phyloP scores from a whole-genome alignment of 352 stramenopile species.

The Globisporangium viniferum region DNA sequence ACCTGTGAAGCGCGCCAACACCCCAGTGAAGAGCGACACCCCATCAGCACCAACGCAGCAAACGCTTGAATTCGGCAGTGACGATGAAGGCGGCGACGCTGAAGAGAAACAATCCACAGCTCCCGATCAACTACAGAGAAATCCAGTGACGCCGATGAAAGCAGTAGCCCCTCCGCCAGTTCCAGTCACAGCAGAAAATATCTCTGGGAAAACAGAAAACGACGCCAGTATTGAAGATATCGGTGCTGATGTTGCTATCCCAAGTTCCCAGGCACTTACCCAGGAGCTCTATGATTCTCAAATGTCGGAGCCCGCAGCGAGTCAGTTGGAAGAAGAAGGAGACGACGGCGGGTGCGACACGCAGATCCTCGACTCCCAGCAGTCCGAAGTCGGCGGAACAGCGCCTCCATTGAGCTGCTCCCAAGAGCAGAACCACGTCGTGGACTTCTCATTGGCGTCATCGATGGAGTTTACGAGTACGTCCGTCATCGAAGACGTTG shows the following conservation, averaged over 20 bases:
- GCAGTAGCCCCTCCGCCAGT: neutral
- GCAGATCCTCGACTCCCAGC: constrained; percentile 14
- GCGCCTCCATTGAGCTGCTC: constrained; percentile 14
- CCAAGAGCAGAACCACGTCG: constrained; percentile 13
- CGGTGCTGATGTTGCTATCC: neutral
- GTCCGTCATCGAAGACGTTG: constrained; percentile 81
- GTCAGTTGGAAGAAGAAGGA: constrained; percentile 3
- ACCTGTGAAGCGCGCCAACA: constrained; percentile 3
- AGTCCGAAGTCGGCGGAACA: neutral
- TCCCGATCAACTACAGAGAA: neutral
- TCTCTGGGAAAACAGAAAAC: neutral
- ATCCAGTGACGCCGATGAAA: constrained; percentile 11
- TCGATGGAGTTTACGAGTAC: constrained; percentile 61
- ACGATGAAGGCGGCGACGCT: constrained; percentile 1
- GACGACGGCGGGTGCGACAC: neutral
- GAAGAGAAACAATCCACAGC: neutral
- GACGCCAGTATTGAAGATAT: neutral
- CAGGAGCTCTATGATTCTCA: constrained; percentile 10
- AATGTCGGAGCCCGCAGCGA: neutral
- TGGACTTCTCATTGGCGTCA: constrained; percentile 13
- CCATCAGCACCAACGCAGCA: constrained; percentile 12
- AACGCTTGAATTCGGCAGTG: constrained; percentile 14
- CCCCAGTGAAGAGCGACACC: constrained; percentile 9
- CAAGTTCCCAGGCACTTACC: neutral
- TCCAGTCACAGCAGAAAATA: neutral